Base-by-base conservation (phyloP, 257 asterid species). In the Capsicum pubescens region DNA sequence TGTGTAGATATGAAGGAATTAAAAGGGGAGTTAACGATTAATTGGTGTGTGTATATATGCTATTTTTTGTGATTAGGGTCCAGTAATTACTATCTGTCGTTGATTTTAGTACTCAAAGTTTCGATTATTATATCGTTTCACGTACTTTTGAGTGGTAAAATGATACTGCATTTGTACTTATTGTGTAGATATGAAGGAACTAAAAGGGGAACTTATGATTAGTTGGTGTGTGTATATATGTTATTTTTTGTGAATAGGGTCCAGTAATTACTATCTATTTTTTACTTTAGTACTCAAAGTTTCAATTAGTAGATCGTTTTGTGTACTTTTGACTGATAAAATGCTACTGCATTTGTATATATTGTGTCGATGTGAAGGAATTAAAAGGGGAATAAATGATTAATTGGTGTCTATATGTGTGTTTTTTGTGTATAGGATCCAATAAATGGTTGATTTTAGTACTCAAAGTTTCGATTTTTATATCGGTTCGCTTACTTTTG, bases 361-460 rank as follows among this genome's bases (percentile, higher is more conserved):
- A 39, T 64, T 26, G 32, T 82, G 42, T 42, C 79, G n/a, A 71
- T 44, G 44, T 70, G 79, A n/a, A 44, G 55, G 57, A 71, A 57
- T 13, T 74, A 69, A 44, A 83, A 61, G 58, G 82, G n/a, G 69
- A n/a, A 42, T 85, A 21, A 44, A 54, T 58, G 56, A 35, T 79
- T 79, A 58, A 79, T 79, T 58, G 61, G 39, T 56, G 5, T 32
- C 44, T 61, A 26, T 84, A 83, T 60, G 54, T 52, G 70, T 87
- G 76, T 39, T 69, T 26, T 72, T 52, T 85, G 84, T 88, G 81
- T 15, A 50, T 82, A 94, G 95, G 91, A 87, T 76, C 93, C 97
- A 59, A 80, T 90, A 44, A 87, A 26, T 26, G 1, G 32, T 26
- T 26, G 32, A 26, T 26, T 63, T 63, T 26, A 9, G 6, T 6